Base-by-base conservation (phyloP, 345 rosid genomes). In the Sisymbrium irio region DNA sequence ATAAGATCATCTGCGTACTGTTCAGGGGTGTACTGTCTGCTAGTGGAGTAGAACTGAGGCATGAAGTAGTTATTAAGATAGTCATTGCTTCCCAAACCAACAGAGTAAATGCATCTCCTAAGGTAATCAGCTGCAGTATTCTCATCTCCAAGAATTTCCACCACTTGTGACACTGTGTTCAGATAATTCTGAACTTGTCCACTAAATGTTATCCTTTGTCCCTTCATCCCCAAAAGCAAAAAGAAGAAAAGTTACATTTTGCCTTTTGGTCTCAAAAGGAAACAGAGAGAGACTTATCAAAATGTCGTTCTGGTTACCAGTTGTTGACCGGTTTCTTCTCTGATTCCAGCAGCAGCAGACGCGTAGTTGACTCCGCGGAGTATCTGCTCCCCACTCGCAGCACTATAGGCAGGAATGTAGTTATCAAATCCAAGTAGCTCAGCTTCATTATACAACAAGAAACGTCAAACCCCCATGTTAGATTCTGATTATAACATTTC, bases 61-160 rank as follows among this genome's bases (percentile, higher is more conserved):
- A 87, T 87, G 87, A 91, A 94, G 67, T 94, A 94, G 75, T 94
- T 94, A 66, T 94, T 94, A 17, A 94, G 92, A 76, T 94, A 94
- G 62, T 94, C 98, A 72, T 94, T 94, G 84, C 96, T 94, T 13
- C 98, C 98, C 55, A 94, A 65, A 20, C 90, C 96, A 22, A 91
- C 73, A 2, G 95, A 72, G 80, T 75, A 87, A 42, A 94, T 86
- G 82, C 97, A 91, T 65, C 59, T 69, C 51, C 82, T 87, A 12
- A 94, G 82, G 62, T 89, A 75, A 71, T 82, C 33, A 19, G 93
- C 82, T 9, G 98, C 89, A 4, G 30, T 36, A 19, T 72, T 35
- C 47, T 83, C 81, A 32, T 81, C 84, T 11, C 98, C 98, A 7
- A 94, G 88, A 22, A 89, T 7, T 39, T 77, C 61, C 69, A 83